A percentile compares a stretch with the other conserved stretches of the same genome.
phyloP scores from a whole-genome alignment of 2,329 filamentous ascomycete genomes.

The Talaromyces sp. region DNA sequence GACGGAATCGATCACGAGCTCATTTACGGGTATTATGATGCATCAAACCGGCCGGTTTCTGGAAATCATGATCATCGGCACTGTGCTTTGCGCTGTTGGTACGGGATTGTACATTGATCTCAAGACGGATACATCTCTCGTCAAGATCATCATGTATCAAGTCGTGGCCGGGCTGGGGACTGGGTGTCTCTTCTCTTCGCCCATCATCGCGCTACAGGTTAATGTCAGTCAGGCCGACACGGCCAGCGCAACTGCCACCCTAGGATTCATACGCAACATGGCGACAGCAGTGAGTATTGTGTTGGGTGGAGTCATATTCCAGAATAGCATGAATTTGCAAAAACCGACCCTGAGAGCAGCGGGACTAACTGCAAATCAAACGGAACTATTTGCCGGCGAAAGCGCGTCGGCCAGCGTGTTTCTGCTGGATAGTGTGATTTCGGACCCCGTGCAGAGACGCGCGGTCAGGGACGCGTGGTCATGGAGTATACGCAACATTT shows the following conservation, averaged over 20 bases:
- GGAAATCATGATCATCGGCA: slow-evolving; percentile 47
- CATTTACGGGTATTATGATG: slow-evolving; percentile 49
- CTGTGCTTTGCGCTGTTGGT: slow-evolving; percentile 43
- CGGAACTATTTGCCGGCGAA: slow-evolving; percentile 36
- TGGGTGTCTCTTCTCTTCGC: slow-evolving; percentile 54
- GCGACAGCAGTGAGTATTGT: slow-evolving; percentile 67
- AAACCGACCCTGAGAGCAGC: slow-evolving; percentile 60
- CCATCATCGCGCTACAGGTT: slow-evolving; percentile 57
- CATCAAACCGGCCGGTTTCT: slow-evolving; percentile 51
- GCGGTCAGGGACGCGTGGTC: slow-evolving; percentile 48
- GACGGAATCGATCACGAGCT: slow-evolving; percentile 44
- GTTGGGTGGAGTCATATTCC: slow-evolving; percentile 74
- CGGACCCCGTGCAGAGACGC: slow-evolving; percentile 38
- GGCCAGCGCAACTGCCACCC: slow-evolving; percentile 52
- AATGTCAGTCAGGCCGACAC: slow-evolving; percentile 49
- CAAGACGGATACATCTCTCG: slow-evolving; percentile 34
- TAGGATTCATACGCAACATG: slow-evolving; percentile 61
- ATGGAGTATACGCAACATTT: slow-evolving; percentile 50
- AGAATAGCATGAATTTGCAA: slow-evolving; percentile 57
- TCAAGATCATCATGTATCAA: slow-evolving; percentile 48
- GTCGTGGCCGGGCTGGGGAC: slow-evolving; percentile 51
- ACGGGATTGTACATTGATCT: slow-evolving; percentile 49
- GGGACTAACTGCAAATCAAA: slow-evolving; percentile 27
- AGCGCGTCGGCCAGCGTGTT: slow-evolving; percentile 49
- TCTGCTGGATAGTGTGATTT: slow-evolving; percentile 6